Evolutionary conservation across 495 filamentous ascomycete genomes (phyloP).

Genomic region (Podospora tetraspora): DNA sequence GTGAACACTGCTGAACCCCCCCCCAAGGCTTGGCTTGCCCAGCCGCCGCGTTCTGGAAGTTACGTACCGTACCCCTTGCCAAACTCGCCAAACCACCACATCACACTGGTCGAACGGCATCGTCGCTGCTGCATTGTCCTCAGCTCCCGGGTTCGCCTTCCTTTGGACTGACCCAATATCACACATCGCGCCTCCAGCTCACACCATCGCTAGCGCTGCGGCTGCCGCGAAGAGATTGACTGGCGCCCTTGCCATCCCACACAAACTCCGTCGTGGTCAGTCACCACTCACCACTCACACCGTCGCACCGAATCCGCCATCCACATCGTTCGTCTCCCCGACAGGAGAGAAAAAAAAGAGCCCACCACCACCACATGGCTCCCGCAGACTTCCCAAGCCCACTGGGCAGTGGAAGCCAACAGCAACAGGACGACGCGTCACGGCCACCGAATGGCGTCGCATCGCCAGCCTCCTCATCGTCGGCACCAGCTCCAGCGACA

Average conservation of each 20-base stretch:
- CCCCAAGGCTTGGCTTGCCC: not conserved
- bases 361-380: not conserved
- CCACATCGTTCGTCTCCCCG: not conserved
- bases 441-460: not conserved
- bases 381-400: not conserved
- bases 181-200: not conserved
- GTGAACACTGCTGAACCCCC: not conserved
- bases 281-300: not conserved
- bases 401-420: not conserved
- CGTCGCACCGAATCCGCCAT: not conserved
- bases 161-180: not conserved
- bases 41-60: not conserved
- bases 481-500: not conserved
- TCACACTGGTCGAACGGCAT: not conserved
- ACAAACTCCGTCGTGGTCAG: not conserved
- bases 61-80: not conserved
- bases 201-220: not conserved
- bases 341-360: not conserved
- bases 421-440: not conserved
- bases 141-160: not conserved
- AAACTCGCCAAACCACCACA: not conserved
- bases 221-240: not conserved
- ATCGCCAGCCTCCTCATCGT: not conserved
- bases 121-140: not conserved
- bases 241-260: not conserved